These are phyloP conservation scores for Sphagnum tenellum DNA, from an alignment of 225 moss, liverwort and hornwort genomes.

Conservation along the genomic window DNA sequence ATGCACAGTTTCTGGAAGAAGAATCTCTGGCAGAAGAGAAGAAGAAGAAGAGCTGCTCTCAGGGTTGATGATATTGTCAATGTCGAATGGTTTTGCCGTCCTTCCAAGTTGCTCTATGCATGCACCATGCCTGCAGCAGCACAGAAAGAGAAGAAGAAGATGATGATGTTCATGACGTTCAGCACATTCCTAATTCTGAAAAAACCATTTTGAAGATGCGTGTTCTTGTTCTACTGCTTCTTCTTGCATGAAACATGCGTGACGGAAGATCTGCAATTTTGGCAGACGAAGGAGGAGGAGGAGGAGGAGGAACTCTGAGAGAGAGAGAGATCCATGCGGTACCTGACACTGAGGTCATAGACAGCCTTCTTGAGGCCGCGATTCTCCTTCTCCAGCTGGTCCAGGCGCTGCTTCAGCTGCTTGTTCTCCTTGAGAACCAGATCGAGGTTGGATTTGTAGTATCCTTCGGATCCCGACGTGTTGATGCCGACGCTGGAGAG, in stretches of 20 bases:
- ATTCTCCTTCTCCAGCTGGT: slow-evolving; percentile 91
- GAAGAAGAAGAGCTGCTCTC: slow-evolving; percentile 23
- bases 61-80: slow-evolving; percentile 77
- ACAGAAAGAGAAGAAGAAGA: slow-evolving; percentile 1
- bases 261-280: too few species aligned
- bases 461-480: slow-evolving; percentile 75
- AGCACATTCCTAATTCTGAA: too few species aligned
- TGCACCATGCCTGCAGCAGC: slow-evolving; percentile 68
- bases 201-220: too few species aligned
- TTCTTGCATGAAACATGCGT: too few species aligned
- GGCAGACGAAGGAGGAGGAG: too few species aligned
- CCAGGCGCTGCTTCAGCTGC: slow-evolving; percentile 83
- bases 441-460: slow-evolving; percentile 89
- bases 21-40: slow-evolving; percentile 28
- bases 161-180: not conserved
- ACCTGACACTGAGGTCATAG: slow-evolving; percentile 91
- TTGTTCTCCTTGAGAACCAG: slow-evolving; percentile 80
- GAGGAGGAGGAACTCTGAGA: too few species aligned
- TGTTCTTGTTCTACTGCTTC: too few species aligned
- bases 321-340: not conserved
- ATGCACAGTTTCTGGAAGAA: slow-evolving; percentile 27
- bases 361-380: slow-evolving; percentile 94
- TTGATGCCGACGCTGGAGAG: slow-evolving; percentile 76
- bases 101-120: slow-evolving; percentile 82
- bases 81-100: slow-evolving; percentile 72